A percentile compares a stretch with the other conserved stretches of the same genome.
phyloP scores from a whole-genome alignment of 192 early-diverging fungal genomes.

The Spizellomyces sp. region DNA sequence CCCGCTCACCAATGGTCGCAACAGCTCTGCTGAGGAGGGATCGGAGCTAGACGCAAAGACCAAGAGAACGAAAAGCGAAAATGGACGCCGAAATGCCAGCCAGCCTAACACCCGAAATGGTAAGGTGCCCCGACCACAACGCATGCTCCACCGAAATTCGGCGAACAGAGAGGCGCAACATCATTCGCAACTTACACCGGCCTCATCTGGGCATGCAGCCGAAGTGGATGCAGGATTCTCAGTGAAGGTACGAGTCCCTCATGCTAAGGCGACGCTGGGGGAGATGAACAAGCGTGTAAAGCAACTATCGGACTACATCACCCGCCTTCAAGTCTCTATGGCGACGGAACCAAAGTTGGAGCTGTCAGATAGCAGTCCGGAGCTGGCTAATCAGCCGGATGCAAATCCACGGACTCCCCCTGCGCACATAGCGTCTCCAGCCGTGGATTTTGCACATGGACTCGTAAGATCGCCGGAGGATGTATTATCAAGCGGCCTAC shows the following conservation, averaged over 20 bases:
- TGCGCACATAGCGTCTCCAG: not conserved
- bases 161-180: not conserved
- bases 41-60: not conserved
- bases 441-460: not conserved
- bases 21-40: not conserved
- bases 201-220: not conserved
- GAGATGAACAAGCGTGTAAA: conserved; percentile 72
- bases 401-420: not conserved
- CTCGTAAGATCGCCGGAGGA: not conserved
- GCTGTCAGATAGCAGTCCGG: conserved; percentile 5
- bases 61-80: not conserved
- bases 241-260: conserved; percentile 56
- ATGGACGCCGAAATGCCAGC: not conserved
- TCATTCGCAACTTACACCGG: not conserved
- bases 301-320: conserved; percentile 63
- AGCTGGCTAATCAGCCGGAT: not conserved
- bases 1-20: not conserved
- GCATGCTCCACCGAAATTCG: not conserved
- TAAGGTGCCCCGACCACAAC: not conserved
- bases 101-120: not conserved
- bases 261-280: conserved; percentile 50
- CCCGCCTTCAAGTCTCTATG: conserved; percentile 50
- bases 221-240: conserved; percentile 17
- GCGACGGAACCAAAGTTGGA: conserved; percentile 18
- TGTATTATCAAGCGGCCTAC: not conserved